phyloP scores from a whole-genome alignment of 768 basidiomycete species.

The Boletus reticulatus region DNA sequence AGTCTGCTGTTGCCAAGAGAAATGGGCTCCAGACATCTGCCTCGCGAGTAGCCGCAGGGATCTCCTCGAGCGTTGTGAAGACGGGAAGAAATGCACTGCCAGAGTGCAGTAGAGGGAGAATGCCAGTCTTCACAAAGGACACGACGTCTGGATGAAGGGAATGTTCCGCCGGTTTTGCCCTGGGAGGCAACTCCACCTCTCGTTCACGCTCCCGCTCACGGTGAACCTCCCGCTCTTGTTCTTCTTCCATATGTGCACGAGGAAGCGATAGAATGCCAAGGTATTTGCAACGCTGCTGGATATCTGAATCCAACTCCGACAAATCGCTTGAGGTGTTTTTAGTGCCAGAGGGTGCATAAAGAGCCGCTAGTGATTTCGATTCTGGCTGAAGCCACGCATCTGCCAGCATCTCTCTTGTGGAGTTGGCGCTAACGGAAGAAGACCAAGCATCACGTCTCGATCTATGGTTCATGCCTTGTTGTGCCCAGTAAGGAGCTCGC shows the following conservation, averaged over 20 bases:
- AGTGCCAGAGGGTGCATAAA: constrained; percentile 24
- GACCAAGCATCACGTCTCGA: constrained; percentile 10
- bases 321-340: background rate
- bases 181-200: constrained; percentile 35
- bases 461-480: constrained; percentile 26
- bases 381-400: constrained; percentile 19
- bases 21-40: background rate
- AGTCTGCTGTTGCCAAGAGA: constrained; percentile 12
- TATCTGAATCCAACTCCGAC: background rate
- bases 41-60: constrained; percentile 13
- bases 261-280: constrained; percentile 10
- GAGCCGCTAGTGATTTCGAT: background rate
- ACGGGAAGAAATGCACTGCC: background rate
- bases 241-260: constrained; percentile 33
- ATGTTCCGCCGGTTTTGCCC: constrained; percentile 19
- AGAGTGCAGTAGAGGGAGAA: constrained; percentile 1
- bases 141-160: background rate
- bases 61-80: constrained; percentile 2
- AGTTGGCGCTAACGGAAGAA: background rate
- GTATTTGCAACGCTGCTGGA: constrained; percentile 6
- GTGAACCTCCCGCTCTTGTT: constrained; percentile 44
- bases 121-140: constrained; percentile 29
- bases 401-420: background rate
- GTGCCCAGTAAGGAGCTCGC: constrained; percentile 15
- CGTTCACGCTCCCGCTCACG: constrained; percentile 42